Evolutionary conservation across 2,329 filamentous ascomycete species (phyloP).

Genomic region (Lasiodiplodia hormozganensis): DNA sequence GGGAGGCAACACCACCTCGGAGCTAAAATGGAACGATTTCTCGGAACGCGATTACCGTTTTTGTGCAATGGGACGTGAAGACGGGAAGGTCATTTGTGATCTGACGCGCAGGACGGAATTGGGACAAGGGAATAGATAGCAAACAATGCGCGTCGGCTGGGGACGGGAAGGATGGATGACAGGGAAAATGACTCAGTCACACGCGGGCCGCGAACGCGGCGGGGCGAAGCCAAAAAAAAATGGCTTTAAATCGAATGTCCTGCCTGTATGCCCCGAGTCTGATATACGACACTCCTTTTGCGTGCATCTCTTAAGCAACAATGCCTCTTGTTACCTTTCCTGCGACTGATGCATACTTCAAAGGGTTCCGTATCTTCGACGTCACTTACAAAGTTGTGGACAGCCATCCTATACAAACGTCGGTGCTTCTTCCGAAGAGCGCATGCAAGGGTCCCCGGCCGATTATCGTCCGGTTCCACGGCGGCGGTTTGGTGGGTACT

Average conservation of each 20-base stretch:
- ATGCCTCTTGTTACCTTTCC: background rate
- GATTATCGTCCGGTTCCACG: slow-evolving; percentile 53
- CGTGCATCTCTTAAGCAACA: background rate
- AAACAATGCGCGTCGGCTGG: background rate
- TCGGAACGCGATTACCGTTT: background rate
- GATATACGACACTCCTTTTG: background rate
- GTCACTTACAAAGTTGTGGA: slow-evolving; percentile 51
- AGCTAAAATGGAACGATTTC: background rate
- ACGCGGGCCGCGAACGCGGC: background rate
- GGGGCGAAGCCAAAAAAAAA: background rate
- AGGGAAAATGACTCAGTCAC: slow-evolving; percentile 18
- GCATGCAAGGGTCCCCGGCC: slow-evolving; percentile 40
- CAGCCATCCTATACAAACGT: slow-evolving; percentile 46
- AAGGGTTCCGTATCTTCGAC: slow-evolving; percentile 49
- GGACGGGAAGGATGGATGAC: background rate
- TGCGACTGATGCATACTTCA: slow-evolving; percentile 34
- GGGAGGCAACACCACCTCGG: background rate
- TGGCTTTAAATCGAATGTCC: background rate
- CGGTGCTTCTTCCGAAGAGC: slow-evolving; percentile 49
- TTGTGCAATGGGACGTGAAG: background rate
- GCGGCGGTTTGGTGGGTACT: slow-evolving; percentile 51
- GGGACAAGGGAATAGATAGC: slow-evolving; percentile 4
- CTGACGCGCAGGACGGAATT: background rate
- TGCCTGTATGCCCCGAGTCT: background rate
- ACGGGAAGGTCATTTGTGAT: background rate